Base-by-base conservation (phyloP, 768 basidiomycete genomes). In the Kwoniella newhampshirensis region DNA sequence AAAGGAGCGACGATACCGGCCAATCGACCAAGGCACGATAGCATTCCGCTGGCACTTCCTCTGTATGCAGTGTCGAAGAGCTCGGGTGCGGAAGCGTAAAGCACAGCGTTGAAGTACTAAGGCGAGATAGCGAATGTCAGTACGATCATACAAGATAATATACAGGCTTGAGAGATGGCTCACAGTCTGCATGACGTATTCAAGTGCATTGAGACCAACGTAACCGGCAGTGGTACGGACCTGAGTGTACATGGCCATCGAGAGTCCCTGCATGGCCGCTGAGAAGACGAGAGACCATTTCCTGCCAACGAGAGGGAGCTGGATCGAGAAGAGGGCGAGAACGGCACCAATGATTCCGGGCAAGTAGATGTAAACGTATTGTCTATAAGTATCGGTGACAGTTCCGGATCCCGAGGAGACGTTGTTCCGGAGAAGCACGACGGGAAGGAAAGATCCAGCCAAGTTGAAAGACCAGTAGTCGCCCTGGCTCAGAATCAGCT, bases 81-180 rank as follows among this genome's bases (percentile, higher is more conserved):
- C 60, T 75, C 75, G 11, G 74, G 74, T 8, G 72, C 74, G 17
- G 71, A 73, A n/a, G 70, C 74, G 57, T 77, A 77, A 11, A 77
- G 62, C 1, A 75, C 65, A n/a, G 75, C 75, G 55, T 74, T 73
- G 64, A 75, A 77, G 58, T 70, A 67, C 64, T 71, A 40, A 20
- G 21, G 18, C 13, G 18, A 20, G 13, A 20, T 15, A 17, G 39
- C 21, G 8, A 37, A 28, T 12, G 2, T n/a, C 21, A 35, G 9
- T 15, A 28, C n/a, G 3, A 28, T 52, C 25, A 55, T 36, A 37
- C 8, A 40, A 9, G 32, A 45, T n/a, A 48, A 17, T 43, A 13
- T 51, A 12, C 26, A 18, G 28, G 15, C 1, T 20, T 30, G 52
- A 44, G 2, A 6, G 20, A n/a, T 1, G 17, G 63, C 68, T 58